These are phyloP conservation scores for Plenodomus tracheiphilus DNA, from an alignment of 2,329 filamentous ascomycete genomes.

Conservation along the genomic window DNA sequence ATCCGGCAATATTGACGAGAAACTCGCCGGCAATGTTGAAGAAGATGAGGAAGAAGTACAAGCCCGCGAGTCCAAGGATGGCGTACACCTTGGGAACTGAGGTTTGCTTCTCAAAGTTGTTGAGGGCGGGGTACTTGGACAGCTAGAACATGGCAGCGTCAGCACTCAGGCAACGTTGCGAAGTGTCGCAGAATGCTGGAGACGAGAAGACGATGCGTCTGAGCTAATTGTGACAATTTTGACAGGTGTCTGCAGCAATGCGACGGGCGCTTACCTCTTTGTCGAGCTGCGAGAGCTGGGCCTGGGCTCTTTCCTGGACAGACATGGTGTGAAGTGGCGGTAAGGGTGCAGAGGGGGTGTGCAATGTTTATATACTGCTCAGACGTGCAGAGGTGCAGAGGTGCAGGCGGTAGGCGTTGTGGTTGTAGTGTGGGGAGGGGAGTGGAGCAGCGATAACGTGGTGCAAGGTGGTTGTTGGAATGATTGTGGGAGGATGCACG, in stretches of 20 bases:
- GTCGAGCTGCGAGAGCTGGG: constrained; percentile 78
- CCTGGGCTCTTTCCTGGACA: constrained; percentile 75
- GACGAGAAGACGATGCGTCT: no score
- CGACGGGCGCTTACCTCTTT: constrained; percentile 66
- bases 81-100: constrained; percentile 84
- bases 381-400: background rate
- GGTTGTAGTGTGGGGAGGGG: constrained; percentile 8
- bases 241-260: constrained; percentile 8
- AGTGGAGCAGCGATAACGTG: background rate
- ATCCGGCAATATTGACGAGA: constrained; percentile 83
- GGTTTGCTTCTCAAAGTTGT: constrained; percentile 84
- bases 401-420: background rate
- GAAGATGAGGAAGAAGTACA: constrained; percentile 90
- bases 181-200: background rate
- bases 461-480: constrained; percentile 6
- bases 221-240: no score
- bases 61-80: constrained; percentile 71
- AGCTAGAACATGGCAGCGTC: constrained; percentile 58
- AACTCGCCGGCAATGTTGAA: constrained; percentile 91
- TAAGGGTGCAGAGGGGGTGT: constrained; percentile 5
- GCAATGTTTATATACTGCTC: constrained; percentile 11
- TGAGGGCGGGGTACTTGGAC: constrained; percentile 80
- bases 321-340: constrained; percentile 60
- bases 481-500: constrained; percentile 35
- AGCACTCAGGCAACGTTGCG: constrained; percentile 16